These are phyloP conservation scores for Thinopyrum elongatum DNA, from an alignment of 176 grass and related monocot species.

Conservation along the genomic window DNA sequence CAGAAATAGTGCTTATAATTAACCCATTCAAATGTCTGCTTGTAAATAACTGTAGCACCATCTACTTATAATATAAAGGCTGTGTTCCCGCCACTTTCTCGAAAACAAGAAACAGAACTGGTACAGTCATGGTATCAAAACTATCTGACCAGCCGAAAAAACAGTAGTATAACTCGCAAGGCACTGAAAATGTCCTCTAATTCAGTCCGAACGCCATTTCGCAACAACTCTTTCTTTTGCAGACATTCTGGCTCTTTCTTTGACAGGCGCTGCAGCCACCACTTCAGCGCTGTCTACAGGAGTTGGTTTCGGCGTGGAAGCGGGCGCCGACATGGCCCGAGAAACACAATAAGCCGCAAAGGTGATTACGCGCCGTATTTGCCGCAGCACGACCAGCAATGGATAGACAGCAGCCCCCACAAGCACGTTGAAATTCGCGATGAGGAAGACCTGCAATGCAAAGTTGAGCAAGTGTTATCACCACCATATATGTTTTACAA, in stretches of 20 bases:
- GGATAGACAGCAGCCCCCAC: slow-evolving; percentile 54
- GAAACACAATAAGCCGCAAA: slow-evolving; percentile 21
- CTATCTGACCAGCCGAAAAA: background rate
- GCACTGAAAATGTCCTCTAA: background rate
- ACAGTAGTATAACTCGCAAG: background rate
- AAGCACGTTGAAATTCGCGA: slow-evolving; percentile 60
- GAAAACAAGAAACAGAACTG: background rate
- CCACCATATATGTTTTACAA: background rate
- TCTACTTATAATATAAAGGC: background rate
- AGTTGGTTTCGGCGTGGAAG: slow-evolving; percentile 16
- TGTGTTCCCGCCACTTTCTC: too few relatives aligned
- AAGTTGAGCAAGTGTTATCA: background rate
- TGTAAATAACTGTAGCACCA: background rate
- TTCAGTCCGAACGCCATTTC: slow-evolving; percentile 77
- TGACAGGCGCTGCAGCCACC: slow-evolving; percentile 18
- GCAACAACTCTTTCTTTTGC: slow-evolving; percentile 60
- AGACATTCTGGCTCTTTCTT: slow-evolving; percentile 35
- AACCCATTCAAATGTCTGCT: background rate
- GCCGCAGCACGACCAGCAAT: slow-evolving; percentile 48
- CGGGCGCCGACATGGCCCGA: slow-evolving; percentile 7
- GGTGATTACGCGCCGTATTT: slow-evolving; percentile 33
- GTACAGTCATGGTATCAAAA: background rate
- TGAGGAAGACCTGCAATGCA: slow-evolving; percentile 64
- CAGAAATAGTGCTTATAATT: background rate
- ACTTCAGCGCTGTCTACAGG: slow-evolving; percentile 26